Evolutionary conservation across 2,329 filamentous ascomycete genomes (phyloP).

Genomic region (Dryadomyces sulphureus): DNA sequence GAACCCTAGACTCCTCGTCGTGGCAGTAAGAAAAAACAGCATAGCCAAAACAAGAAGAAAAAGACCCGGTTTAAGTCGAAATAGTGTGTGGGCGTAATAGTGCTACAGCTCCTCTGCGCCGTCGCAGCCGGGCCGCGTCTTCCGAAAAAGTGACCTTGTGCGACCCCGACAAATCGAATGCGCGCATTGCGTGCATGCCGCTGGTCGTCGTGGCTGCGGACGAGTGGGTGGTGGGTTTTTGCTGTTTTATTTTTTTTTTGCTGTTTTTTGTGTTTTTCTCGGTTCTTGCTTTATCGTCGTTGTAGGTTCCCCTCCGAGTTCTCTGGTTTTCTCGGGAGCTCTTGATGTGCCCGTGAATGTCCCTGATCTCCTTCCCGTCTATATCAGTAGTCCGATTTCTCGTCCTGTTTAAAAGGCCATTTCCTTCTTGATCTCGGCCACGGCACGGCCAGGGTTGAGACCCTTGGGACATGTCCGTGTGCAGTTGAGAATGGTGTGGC

Average conservation of each 20-base stretch:
- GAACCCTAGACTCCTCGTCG: not conserved
- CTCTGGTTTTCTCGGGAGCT: not conserved
- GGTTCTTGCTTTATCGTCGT: too few species aligned
- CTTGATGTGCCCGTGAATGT: not conserved
- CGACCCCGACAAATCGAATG: too few species aligned
- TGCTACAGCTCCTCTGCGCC: not conserved
- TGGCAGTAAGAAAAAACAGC: not conserved
- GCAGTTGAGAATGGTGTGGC: slow-evolving; percentile 99
- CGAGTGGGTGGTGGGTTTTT: too few species aligned
- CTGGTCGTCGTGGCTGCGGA: too few species aligned
- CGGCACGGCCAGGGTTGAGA: slow-evolving; percentile 84
- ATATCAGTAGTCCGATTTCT: too few species aligned
- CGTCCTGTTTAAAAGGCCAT: slow-evolving; percentile 46
- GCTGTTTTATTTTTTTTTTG: too few species aligned
- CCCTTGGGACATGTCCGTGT: slow-evolving; percentile 97
- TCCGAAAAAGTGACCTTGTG: too few species aligned
- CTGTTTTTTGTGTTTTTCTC: too few species aligned
- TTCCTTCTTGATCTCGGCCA: slow-evolving; percentile 97
- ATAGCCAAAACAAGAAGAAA: not conserved
- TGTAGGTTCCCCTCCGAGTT: too few species aligned
- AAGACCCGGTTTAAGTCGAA: not conserved
- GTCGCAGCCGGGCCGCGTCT: not conserved
- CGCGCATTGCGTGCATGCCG: not conserved
- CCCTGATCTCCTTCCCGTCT: too few species aligned
- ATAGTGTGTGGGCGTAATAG: not conserved